Evolutionary conservation across 345 rosid species (phyloP).

Genomic region (Eucalyptus tenuipes): DNA sequence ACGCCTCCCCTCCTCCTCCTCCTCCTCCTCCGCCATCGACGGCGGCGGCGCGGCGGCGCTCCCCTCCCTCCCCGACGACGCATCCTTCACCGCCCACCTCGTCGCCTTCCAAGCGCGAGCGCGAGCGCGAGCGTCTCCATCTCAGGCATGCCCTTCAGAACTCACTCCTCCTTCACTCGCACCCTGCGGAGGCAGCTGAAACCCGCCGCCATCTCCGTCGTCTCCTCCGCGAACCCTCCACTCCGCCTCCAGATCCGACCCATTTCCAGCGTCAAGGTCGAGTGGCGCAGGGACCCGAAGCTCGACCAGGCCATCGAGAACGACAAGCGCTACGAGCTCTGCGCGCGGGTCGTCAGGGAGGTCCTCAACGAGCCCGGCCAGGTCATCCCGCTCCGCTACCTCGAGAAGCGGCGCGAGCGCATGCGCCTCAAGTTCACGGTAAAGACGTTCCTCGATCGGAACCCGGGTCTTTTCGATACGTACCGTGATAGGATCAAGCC

Average conservation of each 20-base stretch:
- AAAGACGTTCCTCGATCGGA: conserved; percentile 34
- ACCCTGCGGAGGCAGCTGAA: neutral
- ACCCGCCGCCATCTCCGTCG: neutral
- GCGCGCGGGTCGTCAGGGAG: conserved; percentile 64
- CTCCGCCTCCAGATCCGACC: neutral
- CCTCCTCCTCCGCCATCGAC: neutral
- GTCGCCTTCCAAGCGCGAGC: neutral
- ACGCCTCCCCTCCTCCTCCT: neutral
- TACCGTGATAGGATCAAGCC: conserved; percentile 61
- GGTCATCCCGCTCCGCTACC: conserved; percentile 59
- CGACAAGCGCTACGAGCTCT: conserved; percentile 51
- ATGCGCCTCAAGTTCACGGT: conserved; percentile 40
- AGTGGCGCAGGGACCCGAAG: conserved; percentile 60
- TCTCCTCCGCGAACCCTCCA: neutral
- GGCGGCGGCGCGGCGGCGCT: neutral
- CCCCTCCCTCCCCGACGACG: neutral
- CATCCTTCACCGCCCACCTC: neutral
- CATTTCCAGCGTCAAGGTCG: conserved; percentile 74
- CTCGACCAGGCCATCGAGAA: conserved; percentile 67
- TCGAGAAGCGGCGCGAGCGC: conserved; percentile 69
- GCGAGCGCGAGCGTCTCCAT: neutral
- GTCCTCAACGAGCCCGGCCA: conserved; percentile 76
- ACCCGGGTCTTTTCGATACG: conserved; percentile 46
- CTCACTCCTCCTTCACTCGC: neutral
- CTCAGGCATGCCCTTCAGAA: neutral